Percentiles rank a stretch among this genome's conserved stretches.
Conservation (phyloP, 768 basidiomycete genomes). For the Dictyophora rubrovolvata region DNA sequence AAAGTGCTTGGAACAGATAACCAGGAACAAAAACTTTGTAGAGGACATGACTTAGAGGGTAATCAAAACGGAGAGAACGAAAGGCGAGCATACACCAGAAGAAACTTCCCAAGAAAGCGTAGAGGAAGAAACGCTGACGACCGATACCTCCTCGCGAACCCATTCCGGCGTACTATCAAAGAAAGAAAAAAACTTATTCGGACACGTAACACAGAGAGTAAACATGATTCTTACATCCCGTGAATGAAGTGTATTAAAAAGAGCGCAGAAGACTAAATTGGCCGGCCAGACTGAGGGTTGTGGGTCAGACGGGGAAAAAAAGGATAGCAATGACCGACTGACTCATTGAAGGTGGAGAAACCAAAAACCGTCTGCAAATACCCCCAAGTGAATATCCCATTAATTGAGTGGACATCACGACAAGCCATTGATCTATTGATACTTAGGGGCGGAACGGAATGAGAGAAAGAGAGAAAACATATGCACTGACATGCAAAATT, state of each 20-base stretch:
- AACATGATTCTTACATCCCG: slow-evolving; percentile 20
- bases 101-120: slow-evolving; percentile 39
- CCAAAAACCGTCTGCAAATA: slow-evolving; percentile 20
- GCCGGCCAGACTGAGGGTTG: slow-evolving; percentile 48
- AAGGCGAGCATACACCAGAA: slow-evolving; percentile 28
- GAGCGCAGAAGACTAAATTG: slow-evolving; percentile 55
- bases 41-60: not conserved
- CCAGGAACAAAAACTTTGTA: slow-evolving; percentile 48
- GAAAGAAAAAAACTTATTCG: too few species aligned
- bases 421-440: slow-evolving; percentile 15
- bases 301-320: too few species aligned
- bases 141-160: too few species aligned
- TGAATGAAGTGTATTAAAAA: slow-evolving; percentile 67
- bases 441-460: slow-evolving; percentile 10
- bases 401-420: slow-evolving; percentile 17
- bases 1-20: slow-evolving; percentile 51
- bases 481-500: slow-evolving; percentile 19
- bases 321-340: not conserved
- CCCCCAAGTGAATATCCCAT: slow-evolving; percentile 19
- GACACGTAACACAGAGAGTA: too few species aligned
- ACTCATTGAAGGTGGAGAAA: slow-evolving; percentile 19
- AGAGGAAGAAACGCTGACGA: slow-evolving; percentile 37
- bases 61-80: slow-evolving; percentile 20
- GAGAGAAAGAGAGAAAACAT: slow-evolving; percentile 23
- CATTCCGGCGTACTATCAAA: too few species aligned